Evolutionary conservation across 148 eudicot species (phyloP), one percentile per base, ranked within the genome.

Genomic region (Camellia japonica): DNA sequence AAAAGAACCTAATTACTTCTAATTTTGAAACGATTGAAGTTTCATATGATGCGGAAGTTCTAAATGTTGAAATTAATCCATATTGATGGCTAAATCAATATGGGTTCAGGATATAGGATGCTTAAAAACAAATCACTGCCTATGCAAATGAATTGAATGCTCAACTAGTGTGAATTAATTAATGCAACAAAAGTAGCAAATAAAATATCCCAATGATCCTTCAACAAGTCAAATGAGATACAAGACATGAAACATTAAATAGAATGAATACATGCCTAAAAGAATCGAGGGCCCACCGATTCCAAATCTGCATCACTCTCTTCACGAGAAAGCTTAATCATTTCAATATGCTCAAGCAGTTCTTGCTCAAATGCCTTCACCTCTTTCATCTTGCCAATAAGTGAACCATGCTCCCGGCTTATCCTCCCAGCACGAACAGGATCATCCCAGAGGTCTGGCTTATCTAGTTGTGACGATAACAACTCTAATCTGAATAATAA

Each of bases 201-300:
- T 16, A 56, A 1, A 30, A 69, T 55, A 78, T 67, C 18, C 58
- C 3, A 68, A 42, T 4, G n/a, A 20, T 20, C 49, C 19, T 10
- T 43, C 68, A 59, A 3, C 68, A 43, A 75, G 59, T 56, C 49
- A 19, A 70, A 52, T 8, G 67, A 42, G 62, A 61, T 42, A 23
- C 42, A 80, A 3, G 30, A 19, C 56, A 19, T 13, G 52, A 30
- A 69, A 78, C 52, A 70, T 52, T 16, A 20, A 56, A 65, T 47
- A 61, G 76, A 60, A 71, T 68, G 90, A 86, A 83, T 84, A 88
- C 91, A 90, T 90, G 95, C 91, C 90, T 88, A 30, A 30, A 30
- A 30, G 38, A 30, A 30, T 30, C 38, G 0, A 30, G 38, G 38
- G 38, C 38, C 38, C 38, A 30, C 38, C 38, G 38, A 30, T 30